phyloP scores from a whole-genome alignment of 257 asterid species.

The Capsicum rhomboideum region DNA sequence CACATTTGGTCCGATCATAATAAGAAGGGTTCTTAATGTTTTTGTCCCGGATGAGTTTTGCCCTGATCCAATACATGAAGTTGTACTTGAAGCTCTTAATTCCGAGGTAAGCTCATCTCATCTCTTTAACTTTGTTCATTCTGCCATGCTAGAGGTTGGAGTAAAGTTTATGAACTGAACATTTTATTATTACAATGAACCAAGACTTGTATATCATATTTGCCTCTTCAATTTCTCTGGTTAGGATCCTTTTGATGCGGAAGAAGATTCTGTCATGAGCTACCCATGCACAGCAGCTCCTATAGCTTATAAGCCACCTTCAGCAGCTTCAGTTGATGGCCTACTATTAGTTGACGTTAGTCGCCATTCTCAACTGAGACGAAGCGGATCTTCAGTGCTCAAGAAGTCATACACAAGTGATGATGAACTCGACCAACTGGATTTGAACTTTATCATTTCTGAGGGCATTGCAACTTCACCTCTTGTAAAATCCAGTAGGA shows the following conservation, averaged over 20 bases:
- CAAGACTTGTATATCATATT: background rate
- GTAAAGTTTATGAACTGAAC: background rate
- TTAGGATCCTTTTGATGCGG: constrained; percentile 41
- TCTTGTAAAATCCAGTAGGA: constrained; percentile 39
- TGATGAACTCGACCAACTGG: constrained; percentile 72
- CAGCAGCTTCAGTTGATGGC: constrained; percentile 45
- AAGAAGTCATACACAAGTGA: constrained; percentile 69
- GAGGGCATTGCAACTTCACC: constrained; percentile 21
- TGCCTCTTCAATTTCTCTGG: background rate
- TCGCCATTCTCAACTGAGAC: constrained; percentile 28
- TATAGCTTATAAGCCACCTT: constrained; percentile 59
- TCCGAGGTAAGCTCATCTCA: constrained; percentile 45
- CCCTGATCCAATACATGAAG: constrained; percentile 66
- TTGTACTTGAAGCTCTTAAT: constrained; percentile 52
- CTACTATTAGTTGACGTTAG: constrained; percentile 49
- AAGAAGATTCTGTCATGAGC: constrained; percentile 25
- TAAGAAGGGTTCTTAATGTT: constrained; percentile 55
- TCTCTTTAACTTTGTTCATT: background rate
- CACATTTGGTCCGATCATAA: constrained; percentile 49
- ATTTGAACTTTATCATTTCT: constrained; percentile 36
- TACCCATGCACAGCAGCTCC: constrained; percentile 56
- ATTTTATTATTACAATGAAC: background rate
- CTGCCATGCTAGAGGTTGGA: background rate
- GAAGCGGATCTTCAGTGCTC: constrained; percentile 41
- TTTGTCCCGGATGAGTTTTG: constrained; percentile 85